A percentile compares a stretch with the other conserved stretches of the same genome.
Conservation (phyloP, 1,284 basidiomycete species). For the Papiliotrema nemorosa region DNA sequence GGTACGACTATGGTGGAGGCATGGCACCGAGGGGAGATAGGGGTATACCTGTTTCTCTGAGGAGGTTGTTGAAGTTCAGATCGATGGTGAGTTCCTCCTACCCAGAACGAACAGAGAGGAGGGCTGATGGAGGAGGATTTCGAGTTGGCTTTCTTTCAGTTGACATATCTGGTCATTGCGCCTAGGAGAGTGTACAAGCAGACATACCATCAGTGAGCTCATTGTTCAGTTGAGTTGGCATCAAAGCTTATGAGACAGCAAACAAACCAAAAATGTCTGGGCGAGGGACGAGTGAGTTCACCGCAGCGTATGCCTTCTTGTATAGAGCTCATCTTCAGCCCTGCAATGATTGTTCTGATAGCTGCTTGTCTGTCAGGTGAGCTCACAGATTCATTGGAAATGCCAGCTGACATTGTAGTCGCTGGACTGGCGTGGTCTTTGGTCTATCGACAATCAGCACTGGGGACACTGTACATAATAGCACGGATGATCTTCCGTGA, state of each 20-base stretch:
- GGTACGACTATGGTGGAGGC: neutral
- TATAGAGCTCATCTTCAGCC: constrained; percentile 44
- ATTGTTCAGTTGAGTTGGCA: constrained; percentile 4
- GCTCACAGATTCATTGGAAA: constrained; percentile 24
- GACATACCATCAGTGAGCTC: constrained; percentile 44
- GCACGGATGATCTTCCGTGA: constrained; percentile 73
- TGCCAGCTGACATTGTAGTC: constrained; percentile 52
- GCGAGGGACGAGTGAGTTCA: constrained; percentile 71
- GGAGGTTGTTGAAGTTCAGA: constrained; percentile 70
- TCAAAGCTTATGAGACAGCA: constrained; percentile 12
- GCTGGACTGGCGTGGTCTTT: constrained; percentile 77
- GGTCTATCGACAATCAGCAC: constrained; percentile 65
- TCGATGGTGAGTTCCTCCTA: constrained; percentile 82
- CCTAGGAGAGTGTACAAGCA: constrained; percentile 75
- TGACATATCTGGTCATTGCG: constrained; percentile 84
- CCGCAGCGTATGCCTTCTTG: neutral
- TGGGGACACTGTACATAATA: constrained; percentile 61
- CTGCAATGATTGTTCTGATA: constrained; percentile 82
- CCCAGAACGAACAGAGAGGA: neutral
- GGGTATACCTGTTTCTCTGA: constrained; percentile 72
- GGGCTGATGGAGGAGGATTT: constrained; percentile 65
- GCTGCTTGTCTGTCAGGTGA: constrained; percentile 68
- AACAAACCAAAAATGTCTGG: constrained; percentile 98
- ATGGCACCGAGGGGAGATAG: constrained; percentile 37
- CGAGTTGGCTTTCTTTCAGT: constrained; percentile 88